These are phyloP conservation scores for Fusarium palustre DNA, from an alignment of 2,329 filamentous ascomycete genomes.

Conservation along the genomic window DNA sequence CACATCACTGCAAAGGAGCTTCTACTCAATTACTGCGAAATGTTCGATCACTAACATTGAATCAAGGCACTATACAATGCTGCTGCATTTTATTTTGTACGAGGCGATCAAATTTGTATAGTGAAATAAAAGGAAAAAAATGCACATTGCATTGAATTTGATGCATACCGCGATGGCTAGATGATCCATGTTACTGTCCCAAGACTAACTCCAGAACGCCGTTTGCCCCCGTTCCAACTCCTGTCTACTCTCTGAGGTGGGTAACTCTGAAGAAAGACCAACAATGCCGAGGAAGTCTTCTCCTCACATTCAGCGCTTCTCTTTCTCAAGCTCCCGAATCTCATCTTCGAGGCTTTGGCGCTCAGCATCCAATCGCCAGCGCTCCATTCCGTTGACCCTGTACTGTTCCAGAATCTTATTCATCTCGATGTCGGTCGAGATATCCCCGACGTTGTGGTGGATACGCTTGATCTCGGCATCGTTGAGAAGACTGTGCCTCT, in stretches of 20 bases:
- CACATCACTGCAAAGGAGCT: neutral
- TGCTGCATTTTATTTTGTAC: no score
- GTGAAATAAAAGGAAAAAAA: neutral
- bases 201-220: neutral
- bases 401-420: neutral
- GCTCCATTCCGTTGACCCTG: neutral
- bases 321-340: neutral
- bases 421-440: neutral
- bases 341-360: neutral
- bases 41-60: no score
- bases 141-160: neutral
- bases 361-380: neutral
- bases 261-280: neutral
- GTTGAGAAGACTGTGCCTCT: neutral
- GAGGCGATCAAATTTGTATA: no score
- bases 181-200: neutral
- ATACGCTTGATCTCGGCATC: neutral
- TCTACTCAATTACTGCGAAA: no score
- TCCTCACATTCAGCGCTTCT: neutral
- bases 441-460: neutral
- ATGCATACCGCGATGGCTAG: neutral
- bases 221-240: neutral
- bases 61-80: no score
- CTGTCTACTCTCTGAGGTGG: neutral
- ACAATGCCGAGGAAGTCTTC: no score